Evolutionary conservation across 306 rosid species (phyloP), one percentile per base, ranked within the genome.

Genomic region (Corylus heterophylla): DNA sequence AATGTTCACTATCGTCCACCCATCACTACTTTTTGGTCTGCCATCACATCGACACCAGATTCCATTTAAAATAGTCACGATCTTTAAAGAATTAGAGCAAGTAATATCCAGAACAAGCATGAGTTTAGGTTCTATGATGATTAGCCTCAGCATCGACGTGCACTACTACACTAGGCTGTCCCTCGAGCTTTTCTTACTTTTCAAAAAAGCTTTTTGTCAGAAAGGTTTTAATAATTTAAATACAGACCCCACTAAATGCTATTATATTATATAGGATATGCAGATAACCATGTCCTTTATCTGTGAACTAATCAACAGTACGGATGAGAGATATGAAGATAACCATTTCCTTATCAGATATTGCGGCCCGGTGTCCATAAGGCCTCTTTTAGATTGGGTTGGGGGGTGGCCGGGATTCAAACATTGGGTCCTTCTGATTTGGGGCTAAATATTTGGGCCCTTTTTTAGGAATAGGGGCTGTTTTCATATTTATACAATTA

Each of bases 81-180:
- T 27, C 78, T 76, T 69, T 79, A n/a, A 69, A 78, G 50, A 75
- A 14, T 70, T 83, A 62, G 39, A 39, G 71, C 74, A 80, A 84
- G 74, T 78, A 74, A 42, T 69, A 73, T 70, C 83, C 29, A 84
- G 79, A 72, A 83, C 58, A 78, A 80, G 74, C 27, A 68, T 63
- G 69, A 74, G 67, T 69, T 79, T 75, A 79, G 77, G 81, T 70
- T 82, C 69, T 79, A 64, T 81, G 87, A 81, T 81, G 81, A 85
- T 83, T 83, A 59, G 74, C 71, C 56, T 83, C 69, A 45, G 75
- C 87, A 81, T 79, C 79, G 69, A 84, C 85, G 81, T 82, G 87
- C 87, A 71, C 84, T 75, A 74, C 76, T 75, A 74, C 76, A 89
- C 86, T 81, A 82, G 84, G 77, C 87, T 88, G 90, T 88, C 86